Conservation (phyloP, 176 grass and related monocot genomes). For the Thinopyrum elongatum region DNA sequence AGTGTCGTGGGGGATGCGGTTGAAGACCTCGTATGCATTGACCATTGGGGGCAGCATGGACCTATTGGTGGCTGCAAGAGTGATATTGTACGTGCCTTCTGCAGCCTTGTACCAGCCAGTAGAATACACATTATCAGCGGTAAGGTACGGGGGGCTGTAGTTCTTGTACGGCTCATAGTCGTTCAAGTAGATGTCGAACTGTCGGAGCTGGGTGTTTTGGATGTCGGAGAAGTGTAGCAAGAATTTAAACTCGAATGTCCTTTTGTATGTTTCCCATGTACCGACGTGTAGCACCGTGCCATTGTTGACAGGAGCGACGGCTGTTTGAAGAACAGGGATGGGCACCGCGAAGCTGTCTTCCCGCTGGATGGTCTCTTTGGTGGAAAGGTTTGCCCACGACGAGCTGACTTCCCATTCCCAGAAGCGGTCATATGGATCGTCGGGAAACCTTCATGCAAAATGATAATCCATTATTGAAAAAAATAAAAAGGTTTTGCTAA, state of each 20-base stretch:
- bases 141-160: not conserved
- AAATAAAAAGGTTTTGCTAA: too few relatives aligned
- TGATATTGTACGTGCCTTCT: not conserved
- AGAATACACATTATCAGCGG: too few relatives aligned
- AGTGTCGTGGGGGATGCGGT: not conserved
- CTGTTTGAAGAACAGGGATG: not conserved
- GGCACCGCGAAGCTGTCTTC: not conserved
- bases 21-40: constrained; percentile 26
- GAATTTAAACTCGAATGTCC: not conserved
- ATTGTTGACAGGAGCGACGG: not conserved
- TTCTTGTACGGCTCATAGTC: not conserved
- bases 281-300: not conserved
- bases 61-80: not conserved
- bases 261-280: not conserved
- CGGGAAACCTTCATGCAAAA: constrained; percentile 29
- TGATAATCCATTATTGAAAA: not conserved
- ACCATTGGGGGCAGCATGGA: constrained; percentile 34
- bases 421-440: constrained; percentile 21
- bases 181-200: not conserved
- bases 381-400: not conserved
- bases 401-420: not conserved
- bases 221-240: constrained; percentile 23
- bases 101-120: too few relatives aligned
- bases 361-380: not conserved
- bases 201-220: not conserved